Conservation (phyloP, 2,329 filamentous ascomycete genomes). For the Talaromyces funiculosus region DNA sequence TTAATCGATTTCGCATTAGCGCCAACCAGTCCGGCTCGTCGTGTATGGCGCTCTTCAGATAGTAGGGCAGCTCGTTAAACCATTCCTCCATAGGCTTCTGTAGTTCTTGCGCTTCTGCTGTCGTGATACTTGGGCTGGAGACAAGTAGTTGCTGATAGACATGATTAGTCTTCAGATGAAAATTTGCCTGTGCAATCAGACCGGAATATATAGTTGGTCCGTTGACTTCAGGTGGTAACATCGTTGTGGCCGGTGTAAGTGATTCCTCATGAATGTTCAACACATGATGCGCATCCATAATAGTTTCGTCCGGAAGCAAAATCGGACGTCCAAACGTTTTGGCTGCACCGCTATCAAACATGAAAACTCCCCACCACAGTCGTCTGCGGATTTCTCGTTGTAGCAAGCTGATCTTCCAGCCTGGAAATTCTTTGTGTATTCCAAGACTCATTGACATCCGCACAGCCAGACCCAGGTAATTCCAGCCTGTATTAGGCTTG, state of each 20-base stretch:
- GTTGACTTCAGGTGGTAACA: conserved; percentile 32
- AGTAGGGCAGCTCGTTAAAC: conserved; percentile 37
- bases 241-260: conserved; percentile 32
- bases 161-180: conserved; percentile 41
- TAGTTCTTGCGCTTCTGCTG: conserved; percentile 37
- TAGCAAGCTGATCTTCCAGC: conserved; percentile 42
- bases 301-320: conserved; percentile 40
- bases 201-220: conserved; percentile 41
- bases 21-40: conserved; percentile 33
- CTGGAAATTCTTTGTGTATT: conserved; percentile 47
- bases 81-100: conserved; percentile 41
- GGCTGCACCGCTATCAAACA: conserved; percentile 47
- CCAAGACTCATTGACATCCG: conserved; percentile 48
- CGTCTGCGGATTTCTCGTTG: conserved; percentile 38
- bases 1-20: conserved; percentile 35
- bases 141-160: conserved; percentile 43
- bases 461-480: conserved; percentile 45
- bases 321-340: conserved; percentile 48
- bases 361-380: conserved; percentile 41
- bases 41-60: conserved; percentile 32
- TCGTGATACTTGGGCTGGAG: conserved; percentile 36
- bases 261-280: conserved; percentile 42
- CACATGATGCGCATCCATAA: conserved; percentile 41
- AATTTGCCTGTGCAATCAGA: conserved; percentile 38
- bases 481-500: conserved; percentile 48